Percentiles rank a stretch among this genome's conserved stretches.
Evolutionary conservation across 768 basidiomycete genomes (phyloP).

Genomic region (Solioccasus polychromus): DNA sequence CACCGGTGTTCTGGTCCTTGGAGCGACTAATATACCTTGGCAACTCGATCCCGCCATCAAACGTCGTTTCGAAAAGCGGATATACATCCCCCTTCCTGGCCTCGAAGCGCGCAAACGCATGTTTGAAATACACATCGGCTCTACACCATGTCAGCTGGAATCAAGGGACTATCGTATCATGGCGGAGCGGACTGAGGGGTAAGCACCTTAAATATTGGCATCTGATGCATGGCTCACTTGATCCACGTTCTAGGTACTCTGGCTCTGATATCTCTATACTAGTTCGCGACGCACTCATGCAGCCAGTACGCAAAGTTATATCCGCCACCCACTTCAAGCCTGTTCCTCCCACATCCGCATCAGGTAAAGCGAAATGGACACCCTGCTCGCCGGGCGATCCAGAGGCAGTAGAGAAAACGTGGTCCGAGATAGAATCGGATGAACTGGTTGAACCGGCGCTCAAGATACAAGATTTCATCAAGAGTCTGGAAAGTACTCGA

Average conservation of each 20-base stretch:
- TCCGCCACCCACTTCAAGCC: slow-evolving; percentile 93
- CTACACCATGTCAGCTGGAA: slow-evolving; percentile 82
- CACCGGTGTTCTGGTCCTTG: slow-evolving; percentile 91
- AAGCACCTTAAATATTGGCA: slow-evolving; percentile 7
- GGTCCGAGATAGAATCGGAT: slow-evolving; percentile 85
- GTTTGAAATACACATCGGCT: slow-evolving; percentile 96
- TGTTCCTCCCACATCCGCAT: slow-evolving; percentile 28
- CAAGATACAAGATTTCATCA: slow-evolving; percentile 75
- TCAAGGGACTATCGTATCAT: slow-evolving; percentile 76
- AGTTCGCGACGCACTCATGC: slow-evolving; percentile 97
- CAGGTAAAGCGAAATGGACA: slow-evolving; percentile 64
- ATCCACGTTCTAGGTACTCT: slow-evolving; percentile 56
- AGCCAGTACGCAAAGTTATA: slow-evolving; percentile 94
- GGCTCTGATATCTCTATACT: slow-evolving; percentile 94
- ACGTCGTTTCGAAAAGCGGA: slow-evolving; percentile 96
- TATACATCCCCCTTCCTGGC: slow-evolving; percentile 96
- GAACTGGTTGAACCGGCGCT: slow-evolving; percentile 89
- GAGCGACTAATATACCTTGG: slow-evolving; percentile 99
- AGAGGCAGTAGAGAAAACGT: slow-evolving; percentile 80
- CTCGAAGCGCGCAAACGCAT: slow-evolving; percentile 88
- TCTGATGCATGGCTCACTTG: background rate
- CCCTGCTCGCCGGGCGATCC: slow-evolving; percentile 95
- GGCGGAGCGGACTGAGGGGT: slow-evolving; percentile 87
- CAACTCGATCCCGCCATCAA: slow-evolving; percentile 97
- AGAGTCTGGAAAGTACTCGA: slow-evolving; percentile 70